Percentiles rank a stretch among this genome's conserved stretches.
These are phyloP conservation scores for Gentiana straminea DNA, from an alignment of 257 asterid species.

Conservation along the genomic window DNA sequence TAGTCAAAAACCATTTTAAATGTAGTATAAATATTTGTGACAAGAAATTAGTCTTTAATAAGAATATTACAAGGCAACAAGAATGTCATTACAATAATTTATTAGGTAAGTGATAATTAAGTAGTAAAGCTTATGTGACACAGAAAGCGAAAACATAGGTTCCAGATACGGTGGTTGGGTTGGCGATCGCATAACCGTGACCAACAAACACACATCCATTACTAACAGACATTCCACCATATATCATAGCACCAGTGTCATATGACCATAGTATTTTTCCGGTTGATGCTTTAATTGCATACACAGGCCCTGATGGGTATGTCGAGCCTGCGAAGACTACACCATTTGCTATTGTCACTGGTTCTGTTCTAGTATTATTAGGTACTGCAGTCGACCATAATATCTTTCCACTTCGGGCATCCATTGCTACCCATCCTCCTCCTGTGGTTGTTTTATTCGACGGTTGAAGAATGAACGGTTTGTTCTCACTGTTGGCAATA, in stretches of 20 bases:
- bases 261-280: constrained; percentile 39
- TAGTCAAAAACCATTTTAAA: no score
- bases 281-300: constrained; percentile 24
- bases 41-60: no score
- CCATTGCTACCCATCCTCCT: constrained; percentile 53
- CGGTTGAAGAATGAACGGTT: constrained; percentile 31
- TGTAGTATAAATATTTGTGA: no score
- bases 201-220: constrained; percentile 42
- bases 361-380: constrained; percentile 25
- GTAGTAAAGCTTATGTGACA: not conserved
- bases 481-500: constrained; percentile 20
- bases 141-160: constrained; percentile 45
- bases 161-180: constrained; percentile 24
- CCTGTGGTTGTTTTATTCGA: constrained; percentile 24
- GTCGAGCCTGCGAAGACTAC: constrained; percentile 39
- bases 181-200: constrained; percentile 20
- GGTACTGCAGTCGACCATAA: constrained; percentile 51
- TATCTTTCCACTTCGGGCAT: constrained; percentile 28
- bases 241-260: constrained; percentile 35
- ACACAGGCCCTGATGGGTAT: constrained; percentile 29
- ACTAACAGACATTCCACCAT: constrained; percentile 45
- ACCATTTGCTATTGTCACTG: constrained; percentile 36
- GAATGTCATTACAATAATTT: no score
- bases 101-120: no score
- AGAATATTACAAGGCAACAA: no score